phyloP scores from a whole-genome alignment of 108 stramenopile genomes.

The Aurantiochytrium sp. region DNA sequence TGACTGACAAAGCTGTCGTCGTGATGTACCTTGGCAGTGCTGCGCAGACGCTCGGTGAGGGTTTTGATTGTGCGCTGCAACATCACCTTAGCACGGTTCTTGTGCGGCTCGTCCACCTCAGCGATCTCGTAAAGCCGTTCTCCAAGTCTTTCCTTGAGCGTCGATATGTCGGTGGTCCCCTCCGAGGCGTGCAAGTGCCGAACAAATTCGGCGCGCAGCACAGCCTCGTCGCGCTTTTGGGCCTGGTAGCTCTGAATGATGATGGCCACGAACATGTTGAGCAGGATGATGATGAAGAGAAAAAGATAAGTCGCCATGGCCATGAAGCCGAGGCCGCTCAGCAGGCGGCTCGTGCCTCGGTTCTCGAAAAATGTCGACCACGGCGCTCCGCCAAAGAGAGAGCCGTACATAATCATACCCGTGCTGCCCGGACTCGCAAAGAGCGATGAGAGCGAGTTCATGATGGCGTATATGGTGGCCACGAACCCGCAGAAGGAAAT shows the following conservation, averaged over 20 bases:
- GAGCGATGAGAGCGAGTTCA: background rate
- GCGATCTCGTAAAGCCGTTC: background rate
- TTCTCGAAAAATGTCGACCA: background rate
- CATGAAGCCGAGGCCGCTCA: background rate
- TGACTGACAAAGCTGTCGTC: background rate
- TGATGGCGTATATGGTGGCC: background rate
- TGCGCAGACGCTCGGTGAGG: background rate
- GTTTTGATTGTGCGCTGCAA: background rate
- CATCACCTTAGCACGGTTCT: background rate
- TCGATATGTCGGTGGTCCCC: background rate
- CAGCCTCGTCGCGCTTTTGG: background rate
- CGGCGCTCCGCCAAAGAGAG: conserved; percentile 5
- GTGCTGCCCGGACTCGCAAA: background rate
- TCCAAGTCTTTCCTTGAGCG: background rate
- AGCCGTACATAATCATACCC: conserved; percentile 3
- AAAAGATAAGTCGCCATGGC: background rate
- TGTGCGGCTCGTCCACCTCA: background rate
- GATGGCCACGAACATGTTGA: conserved; percentile 27
- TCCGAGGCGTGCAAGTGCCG: background rate
- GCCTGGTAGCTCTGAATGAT: background rate
- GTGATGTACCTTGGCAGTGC: background rate
- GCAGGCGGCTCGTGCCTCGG: background rate
- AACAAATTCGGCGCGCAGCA: background rate
- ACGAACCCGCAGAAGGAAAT: background rate
- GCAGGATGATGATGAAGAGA: conserved; percentile 3